A percentile compares a stretch with the other conserved stretches of the same genome.
Conservation (phyloP, 495 filamentous ascomycete species). For the Podospora anserina region DNA sequence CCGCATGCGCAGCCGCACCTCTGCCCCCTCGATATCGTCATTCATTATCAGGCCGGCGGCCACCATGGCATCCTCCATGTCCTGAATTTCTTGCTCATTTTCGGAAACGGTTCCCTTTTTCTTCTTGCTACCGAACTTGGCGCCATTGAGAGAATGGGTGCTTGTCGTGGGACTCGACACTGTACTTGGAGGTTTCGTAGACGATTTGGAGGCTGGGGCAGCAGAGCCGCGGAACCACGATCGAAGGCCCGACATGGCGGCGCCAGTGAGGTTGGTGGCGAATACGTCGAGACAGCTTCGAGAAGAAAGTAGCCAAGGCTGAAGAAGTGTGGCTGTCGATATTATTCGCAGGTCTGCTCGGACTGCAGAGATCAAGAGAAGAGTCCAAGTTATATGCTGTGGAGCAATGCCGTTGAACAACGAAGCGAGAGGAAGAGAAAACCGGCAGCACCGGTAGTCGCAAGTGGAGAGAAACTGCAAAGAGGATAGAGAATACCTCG, state of each 20-base stretch:
- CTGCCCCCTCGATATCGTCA: constrained; percentile 87
- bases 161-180: constrained; percentile 27
- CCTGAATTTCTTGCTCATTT: constrained; percentile 28
- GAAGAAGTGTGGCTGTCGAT: not conserved
- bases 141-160: constrained; percentile 22
- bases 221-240: constrained; percentile 33
- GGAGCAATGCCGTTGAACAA: not conserved
- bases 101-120: constrained; percentile 28
- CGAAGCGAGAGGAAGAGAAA: not conserved
- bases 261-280: not conserved
- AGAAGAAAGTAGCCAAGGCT: not conserved
- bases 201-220: constrained; percentile 23
- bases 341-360: not conserved
- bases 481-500: not conserved
- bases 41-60: constrained; percentile 69
- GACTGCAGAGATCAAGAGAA: not conserved
- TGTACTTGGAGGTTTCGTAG: constrained; percentile 22
- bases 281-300: not conserved
- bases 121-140: not conserved
- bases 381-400: not conserved
- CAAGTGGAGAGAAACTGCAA: not conserved
- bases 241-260: constrained; percentile 31
- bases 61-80: constrained; percentile 50
- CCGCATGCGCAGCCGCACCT: constrained; percentile 65
- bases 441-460: not conserved